These are phyloP conservation scores for Antarctomyces pellizariae DNA, from an alignment of 495 filamentous ascomycete species.

Conservation along the genomic window DNA sequence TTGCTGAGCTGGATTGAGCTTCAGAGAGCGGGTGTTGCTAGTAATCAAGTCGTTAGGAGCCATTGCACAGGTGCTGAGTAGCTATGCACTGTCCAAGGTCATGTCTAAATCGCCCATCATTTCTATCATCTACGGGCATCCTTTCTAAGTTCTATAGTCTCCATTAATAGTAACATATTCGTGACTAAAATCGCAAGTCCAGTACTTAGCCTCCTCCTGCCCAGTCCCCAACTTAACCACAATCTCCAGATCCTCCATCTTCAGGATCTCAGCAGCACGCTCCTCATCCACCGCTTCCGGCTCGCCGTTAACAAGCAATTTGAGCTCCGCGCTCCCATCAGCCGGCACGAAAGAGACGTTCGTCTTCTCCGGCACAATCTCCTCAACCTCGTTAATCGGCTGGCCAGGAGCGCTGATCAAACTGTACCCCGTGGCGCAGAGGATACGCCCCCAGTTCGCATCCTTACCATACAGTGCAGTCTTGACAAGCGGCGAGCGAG, in stretches of 20 bases:
- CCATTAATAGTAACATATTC: conserved; percentile 92
- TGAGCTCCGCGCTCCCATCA: conserved; percentile 59
- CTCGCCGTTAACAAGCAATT: conserved; percentile 74
- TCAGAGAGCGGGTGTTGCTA: too few species aligned
- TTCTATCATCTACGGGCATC: neutral
- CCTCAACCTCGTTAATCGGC: conserved; percentile 26
- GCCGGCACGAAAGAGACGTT: conserved; percentile 80
- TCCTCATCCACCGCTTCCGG: conserved; percentile 81
- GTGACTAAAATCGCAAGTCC: conserved; percentile 96
- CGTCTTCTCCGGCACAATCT: conserved; percentile 59
- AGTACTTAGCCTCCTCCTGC: conserved; percentile 57
- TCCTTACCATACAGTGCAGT: conserved; percentile 92
- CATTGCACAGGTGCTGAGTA: too few species aligned
- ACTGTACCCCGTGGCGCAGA: conserved; percentile 86
- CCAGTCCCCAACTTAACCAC: conserved; percentile 49
- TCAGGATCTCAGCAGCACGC: conserved; percentile 65
- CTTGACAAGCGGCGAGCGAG: conserved; percentile 87
- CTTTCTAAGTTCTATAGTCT: conserved; percentile 52
- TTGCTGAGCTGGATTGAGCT: too few species aligned
- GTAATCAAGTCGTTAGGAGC: too few species aligned
- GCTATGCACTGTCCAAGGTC: too few species aligned
- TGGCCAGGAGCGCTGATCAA: conserved; percentile 34
- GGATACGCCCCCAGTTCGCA: conserved; percentile 94
- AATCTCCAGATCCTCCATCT: conserved; percentile 69
- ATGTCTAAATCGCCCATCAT: too few species aligned